These are phyloP conservation scores for Trametes polyzona DNA, from an alignment of 1,284 basidiomycete genomes.

Conservation along the genomic window DNA sequence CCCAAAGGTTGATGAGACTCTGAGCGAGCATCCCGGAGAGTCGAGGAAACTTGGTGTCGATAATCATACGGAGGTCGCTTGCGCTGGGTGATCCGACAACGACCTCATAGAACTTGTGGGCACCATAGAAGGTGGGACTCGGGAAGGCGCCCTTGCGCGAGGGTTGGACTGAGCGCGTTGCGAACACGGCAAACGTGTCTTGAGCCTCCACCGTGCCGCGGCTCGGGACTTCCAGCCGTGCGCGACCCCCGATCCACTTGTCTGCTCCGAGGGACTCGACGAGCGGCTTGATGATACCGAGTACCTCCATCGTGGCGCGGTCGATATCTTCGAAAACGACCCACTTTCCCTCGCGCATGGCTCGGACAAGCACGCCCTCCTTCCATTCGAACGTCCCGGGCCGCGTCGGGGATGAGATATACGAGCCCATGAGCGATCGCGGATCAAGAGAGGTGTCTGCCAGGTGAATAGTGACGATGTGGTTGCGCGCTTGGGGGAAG, in stretches of 20 bases:
- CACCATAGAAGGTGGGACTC: slow-evolving; percentile 74
- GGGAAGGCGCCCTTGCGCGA: slow-evolving; percentile 50
- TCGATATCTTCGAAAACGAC: slow-evolving; percentile 95
- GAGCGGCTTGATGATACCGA: slow-evolving; percentile 84
- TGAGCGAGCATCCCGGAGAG: slow-evolving; percentile 53
- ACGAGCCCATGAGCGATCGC: slow-evolving; percentile 92
- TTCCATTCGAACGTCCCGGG: slow-evolving; percentile 97
- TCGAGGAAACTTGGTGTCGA: slow-evolving; percentile 66
- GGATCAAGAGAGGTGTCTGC: slow-evolving; percentile 96
- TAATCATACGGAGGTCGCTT: slow-evolving; percentile 72
- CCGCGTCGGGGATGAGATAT: slow-evolving; percentile 84
- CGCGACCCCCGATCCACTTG: slow-evolving; percentile 79
- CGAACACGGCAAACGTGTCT: slow-evolving; percentile 80
- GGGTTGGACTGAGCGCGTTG: slow-evolving; percentile 68
- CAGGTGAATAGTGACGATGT: slow-evolving; percentile 85
- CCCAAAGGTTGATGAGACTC: slow-evolving; percentile 71
- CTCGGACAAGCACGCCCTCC: slow-evolving; percentile 91
- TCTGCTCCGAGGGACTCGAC: slow-evolving; percentile 78
- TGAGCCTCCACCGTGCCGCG: slow-evolving; percentile 72
- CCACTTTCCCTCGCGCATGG: slow-evolving; percentile 93
- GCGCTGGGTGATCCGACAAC: slow-evolving; percentile 60
- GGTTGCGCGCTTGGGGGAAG: slow-evolving; percentile 58
- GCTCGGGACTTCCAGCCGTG: slow-evolving; percentile 71
- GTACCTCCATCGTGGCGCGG: slow-evolving; percentile 83
- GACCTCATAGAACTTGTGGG: slow-evolving; percentile 83